These are phyloP conservation scores for Arthrobotrys sphaeroides DNA, from an alignment of 2,329 filamentous ascomycete species.

Conservation along the genomic window DNA sequence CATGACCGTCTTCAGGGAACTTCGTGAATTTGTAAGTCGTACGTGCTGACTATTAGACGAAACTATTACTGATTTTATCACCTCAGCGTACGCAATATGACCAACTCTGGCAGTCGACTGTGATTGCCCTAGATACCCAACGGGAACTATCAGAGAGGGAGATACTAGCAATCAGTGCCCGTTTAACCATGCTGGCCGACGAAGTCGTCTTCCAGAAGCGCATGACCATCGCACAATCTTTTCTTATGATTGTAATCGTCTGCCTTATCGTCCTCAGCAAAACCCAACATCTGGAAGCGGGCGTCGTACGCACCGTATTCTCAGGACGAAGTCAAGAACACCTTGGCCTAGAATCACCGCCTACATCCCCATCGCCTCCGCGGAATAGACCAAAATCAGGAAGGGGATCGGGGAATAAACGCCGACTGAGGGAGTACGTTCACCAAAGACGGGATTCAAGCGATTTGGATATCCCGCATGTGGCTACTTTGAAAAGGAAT, in stretches of 20 bases:
- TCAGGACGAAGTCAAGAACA: slow-evolving; percentile 45
- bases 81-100: slow-evolving; percentile 81
- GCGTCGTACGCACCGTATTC: slow-evolving; percentile 54
- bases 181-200: slow-evolving; percentile 89
- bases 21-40: slow-evolving; percentile 69
- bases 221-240: slow-evolving; percentile 90
- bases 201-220: slow-evolving; percentile 87
- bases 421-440: slow-evolving; percentile 32
- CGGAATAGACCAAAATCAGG: slow-evolving; percentile 9
- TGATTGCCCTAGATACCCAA: slow-evolving; percentile 88
- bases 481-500: not conserved
- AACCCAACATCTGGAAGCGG: slow-evolving; percentile 57
- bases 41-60: not conserved
- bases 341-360: slow-evolving; percentile 53
- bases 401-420: slow-evolving; percentile 6
- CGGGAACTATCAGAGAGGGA: slow-evolving; percentile 84
- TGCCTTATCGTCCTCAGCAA: slow-evolving; percentile 79
- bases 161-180: slow-evolving; percentile 79
- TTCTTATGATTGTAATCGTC: slow-evolving; percentile 85
- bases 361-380: slow-evolving; percentile 48
- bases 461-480: slow-evolving; percentile 29
- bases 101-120: slow-evolving; percentile 94
- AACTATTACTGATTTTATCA: slow-evolving; percentile 37
- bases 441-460: slow-evolving; percentile 47
- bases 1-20: slow-evolving; percentile 81